Evolutionary conservation across 352 stramenopile genomes (phyloP).

Genomic region (Phytophthora uliginosa): DNA sequence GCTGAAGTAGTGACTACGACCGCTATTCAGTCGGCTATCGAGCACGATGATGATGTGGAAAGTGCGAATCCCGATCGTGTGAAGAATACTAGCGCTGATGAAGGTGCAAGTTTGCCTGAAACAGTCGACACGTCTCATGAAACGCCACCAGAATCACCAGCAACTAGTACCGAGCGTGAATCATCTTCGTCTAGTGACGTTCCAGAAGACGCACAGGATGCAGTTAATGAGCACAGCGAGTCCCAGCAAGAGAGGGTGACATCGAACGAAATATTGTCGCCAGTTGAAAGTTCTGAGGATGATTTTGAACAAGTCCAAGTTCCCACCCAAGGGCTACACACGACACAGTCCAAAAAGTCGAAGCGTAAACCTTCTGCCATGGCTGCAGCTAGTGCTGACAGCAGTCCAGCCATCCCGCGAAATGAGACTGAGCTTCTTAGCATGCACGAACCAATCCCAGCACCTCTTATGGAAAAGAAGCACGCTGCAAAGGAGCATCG

Average conservation of each 20-base stretch:
- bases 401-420: not conserved
- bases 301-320: constrained; percentile 28
- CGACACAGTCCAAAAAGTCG: constrained; percentile 5
- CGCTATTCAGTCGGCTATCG: not conserved
- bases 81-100: not conserved
- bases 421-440: not conserved
- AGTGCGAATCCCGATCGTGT: not conserved
- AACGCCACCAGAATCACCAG: not conserved
- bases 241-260: not conserved
- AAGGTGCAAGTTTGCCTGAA: not conserved
- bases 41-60: not conserved
- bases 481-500: constrained; percentile 44
- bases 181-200: constrained; percentile 24
- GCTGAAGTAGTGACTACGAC: not conserved
- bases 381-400: constrained; percentile 6
- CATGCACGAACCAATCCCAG: not conserved
- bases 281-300: constrained; percentile 32
- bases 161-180: constrained; percentile 18
- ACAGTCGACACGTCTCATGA: not conserved
- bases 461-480: constrained; percentile 40
- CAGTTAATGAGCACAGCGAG: constrained; percentile 2
- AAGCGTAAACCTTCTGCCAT: constrained; percentile 24
- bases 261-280: constrained; percentile 16
- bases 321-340: constrained; percentile 7
- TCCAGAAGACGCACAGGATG: constrained; percentile 10